phyloP scores from a whole-genome alignment of 257 asterid genomes.

The Ocimum tenuiflorum region DNA sequence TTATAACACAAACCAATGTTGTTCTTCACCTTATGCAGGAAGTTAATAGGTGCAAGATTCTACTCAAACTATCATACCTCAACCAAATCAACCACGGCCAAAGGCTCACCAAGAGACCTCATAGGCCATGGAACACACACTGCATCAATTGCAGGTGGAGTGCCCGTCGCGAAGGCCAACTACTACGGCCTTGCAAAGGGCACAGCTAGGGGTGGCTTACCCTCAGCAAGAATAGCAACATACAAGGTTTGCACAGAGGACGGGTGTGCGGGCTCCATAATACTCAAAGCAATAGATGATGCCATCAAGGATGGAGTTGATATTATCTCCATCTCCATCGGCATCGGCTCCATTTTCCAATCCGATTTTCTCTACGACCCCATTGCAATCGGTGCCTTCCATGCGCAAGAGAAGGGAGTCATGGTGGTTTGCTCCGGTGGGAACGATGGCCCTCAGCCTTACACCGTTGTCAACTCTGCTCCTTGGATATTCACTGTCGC shows the following conservation, averaged over 20 bases:
- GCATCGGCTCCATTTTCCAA: conserved; percentile 34
- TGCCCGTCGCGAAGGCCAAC: conserved; percentile 38
- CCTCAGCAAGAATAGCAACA: conserved; percentile 58
- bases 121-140: conserved; percentile 73
- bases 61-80: conserved; percentile 26
- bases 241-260: conserved; percentile 54
- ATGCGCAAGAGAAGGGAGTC: conserved; percentile 53
- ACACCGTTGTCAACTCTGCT: conserved; percentile 54
- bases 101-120: conserved; percentile 52
- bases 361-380: conserved; percentile 52
- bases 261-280: conserved; percentile 42
- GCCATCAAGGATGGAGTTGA: conserved; percentile 72
- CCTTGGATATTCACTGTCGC: conserved; percentile 82
- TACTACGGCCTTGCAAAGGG: conserved; percentile 62
- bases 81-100: neutral
- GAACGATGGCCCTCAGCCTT: conserved; percentile 56
- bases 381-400: conserved; percentile 72
- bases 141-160: conserved; percentile 60
- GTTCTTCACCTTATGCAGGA: conserved; percentile 27
- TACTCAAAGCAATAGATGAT: conserved; percentile 66
- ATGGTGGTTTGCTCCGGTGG: conserved; percentile 65
- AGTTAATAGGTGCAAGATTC: conserved; percentile 66
- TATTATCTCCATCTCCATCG: conserved; percentile 60
- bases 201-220: conserved; percentile 55
- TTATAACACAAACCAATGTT: neutral